Percentiles rank a stretch among this genome's conserved stretches.
Evolutionary conservation across 192 early-diverging fungal species (phyloP).

Genomic region (Chytriomyces hyalinus): DNA sequence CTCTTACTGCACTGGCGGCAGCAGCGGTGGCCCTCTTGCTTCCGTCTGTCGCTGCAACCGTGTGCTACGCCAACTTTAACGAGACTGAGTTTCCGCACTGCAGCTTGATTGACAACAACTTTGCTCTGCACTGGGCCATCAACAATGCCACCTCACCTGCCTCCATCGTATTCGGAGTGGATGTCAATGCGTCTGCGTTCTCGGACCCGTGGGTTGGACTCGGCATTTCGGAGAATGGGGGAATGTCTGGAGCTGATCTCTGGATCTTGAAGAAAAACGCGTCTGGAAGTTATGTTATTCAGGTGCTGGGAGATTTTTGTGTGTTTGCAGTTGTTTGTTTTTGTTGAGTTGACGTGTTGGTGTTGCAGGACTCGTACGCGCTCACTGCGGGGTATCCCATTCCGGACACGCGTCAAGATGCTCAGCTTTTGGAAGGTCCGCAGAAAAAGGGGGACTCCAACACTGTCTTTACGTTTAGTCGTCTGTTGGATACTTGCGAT

Average conservation of each 20-base stretch:
- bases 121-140: conserved; percentile 31
- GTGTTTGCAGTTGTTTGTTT: background rate
- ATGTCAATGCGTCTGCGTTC: conserved; percentile 10
- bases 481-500: conserved; percentile 25
- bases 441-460: background rate
- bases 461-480: conserved; percentile 26
- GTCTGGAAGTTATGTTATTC: conserved; percentile 21
- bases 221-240: conserved; percentile 19
- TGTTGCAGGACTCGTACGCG: conserved; percentile 27
- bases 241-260: conserved; percentile 32
- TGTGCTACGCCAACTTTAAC: conserved; percentile 12
- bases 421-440: conserved; percentile 8
- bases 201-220: conserved; percentile 26
- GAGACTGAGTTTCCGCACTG: conserved; percentile 22
- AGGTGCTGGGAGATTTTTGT: background rate
- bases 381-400: background rate
- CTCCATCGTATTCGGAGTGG: conserved; percentile 33
- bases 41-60: background rate
- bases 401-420: conserved; percentile 25
- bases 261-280: conserved; percentile 23
- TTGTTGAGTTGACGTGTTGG: background rate
- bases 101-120: background rate
- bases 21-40: background rate
- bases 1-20: background rate
- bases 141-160: background rate